Evolutionary conservation across 2,329 filamentous ascomycete species (phyloP), one percentile per base, ranked within the genome.

Genomic region (Emmonsia crescens): DNA sequence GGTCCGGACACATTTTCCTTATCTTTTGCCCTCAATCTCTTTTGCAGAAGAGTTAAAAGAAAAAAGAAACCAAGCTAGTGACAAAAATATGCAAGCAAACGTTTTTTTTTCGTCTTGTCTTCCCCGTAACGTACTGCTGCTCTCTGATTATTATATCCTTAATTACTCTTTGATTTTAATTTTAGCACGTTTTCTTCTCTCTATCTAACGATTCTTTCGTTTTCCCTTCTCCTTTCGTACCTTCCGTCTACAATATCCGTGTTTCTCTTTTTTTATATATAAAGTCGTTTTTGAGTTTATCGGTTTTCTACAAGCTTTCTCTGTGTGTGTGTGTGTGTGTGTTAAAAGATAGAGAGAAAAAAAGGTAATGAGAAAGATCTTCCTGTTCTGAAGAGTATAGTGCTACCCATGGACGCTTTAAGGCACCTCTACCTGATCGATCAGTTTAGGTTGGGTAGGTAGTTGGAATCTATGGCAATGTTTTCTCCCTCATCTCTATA

Each of bases 81-180:
- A n/a, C 55, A 38, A 52, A 46, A 31, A 52, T 42, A 57, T 33
- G 59, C 38, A 60, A 61, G 60, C 49, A 59, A 52, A 48, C 42
- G 12, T 8, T 9, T 42, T 21, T 19, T 42, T 55, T 55, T 38
- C 38, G 14, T 36, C 19, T 19, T 16, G 5, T 19, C 27, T 52
- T 51, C 19, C 31, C 51, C 31, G 31, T 36, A 36, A 21, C 19
- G 31, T 21, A 21, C 31, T 19, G 6, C 29, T 31, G 29, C 19
- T 31, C 48, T 52, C 29, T 52, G n/a, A n/a, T n/a, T 31, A 51
- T 54, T 54, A 55, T 38, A 55, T 55, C 51, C 51, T 55, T 55
- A 36, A 55, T 55, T 49, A 29, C 19, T 38, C 31, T n/a, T 16
- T 12, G 51, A 9, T 19, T 52, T 49, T 49, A 27, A 52, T 19